A percentile compares a stretch with the other conserved stretches of the same genome.
Conservation (phyloP, 306 rosid species). For the Dicorynia guianensis region DNA sequence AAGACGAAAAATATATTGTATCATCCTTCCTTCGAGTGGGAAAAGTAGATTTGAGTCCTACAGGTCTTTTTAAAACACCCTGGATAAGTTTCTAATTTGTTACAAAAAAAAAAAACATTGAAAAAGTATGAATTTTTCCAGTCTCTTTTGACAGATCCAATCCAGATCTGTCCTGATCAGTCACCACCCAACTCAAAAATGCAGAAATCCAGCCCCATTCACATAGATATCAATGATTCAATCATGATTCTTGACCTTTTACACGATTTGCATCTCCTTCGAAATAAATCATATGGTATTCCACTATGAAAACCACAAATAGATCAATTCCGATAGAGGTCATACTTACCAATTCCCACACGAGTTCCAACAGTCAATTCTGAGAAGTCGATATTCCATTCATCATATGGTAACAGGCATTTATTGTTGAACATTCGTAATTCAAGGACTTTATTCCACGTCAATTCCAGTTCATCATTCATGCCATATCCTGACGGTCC, state of each 20-base stretch:
- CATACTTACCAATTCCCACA: slow-evolving; percentile 86
- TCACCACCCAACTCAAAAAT: slow-evolving; percentile 31
- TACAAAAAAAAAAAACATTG: background rate
- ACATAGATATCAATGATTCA: slow-evolving; percentile 14
- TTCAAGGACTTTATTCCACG: slow-evolving; percentile 86
- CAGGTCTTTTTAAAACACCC: no score
- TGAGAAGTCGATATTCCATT: slow-evolving; percentile 87
- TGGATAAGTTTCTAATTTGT: no score
- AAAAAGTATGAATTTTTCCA: slow-evolving; percentile 20
- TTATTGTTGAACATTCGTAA: slow-evolving; percentile 64
- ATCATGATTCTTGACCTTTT: slow-evolving; percentile 21
- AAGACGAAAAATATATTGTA: no score
- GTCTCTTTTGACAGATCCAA: slow-evolving; percentile 25
- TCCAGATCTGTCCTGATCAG: slow-evolving; percentile 8
- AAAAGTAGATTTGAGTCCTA: background rate
- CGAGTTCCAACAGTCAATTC: slow-evolving; percentile 96
- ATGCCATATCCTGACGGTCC: slow-evolving; percentile 51
- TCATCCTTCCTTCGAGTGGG: background rate
- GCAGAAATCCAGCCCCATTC: slow-evolving; percentile 35
- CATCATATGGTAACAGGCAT: slow-evolving; percentile 81
- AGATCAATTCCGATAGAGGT: slow-evolving; percentile 9
- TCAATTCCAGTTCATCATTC: slow-evolving; percentile 68
- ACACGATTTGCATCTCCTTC: slow-evolving; percentile 12
- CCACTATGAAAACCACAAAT: slow-evolving; percentile 23
- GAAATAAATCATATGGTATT: slow-evolving; percentile 18